Evolutionary conservation across 1,284 basidiomycete genomes (phyloP).

Genomic region (Cutaneotrichosporon daszewskae): DNA sequence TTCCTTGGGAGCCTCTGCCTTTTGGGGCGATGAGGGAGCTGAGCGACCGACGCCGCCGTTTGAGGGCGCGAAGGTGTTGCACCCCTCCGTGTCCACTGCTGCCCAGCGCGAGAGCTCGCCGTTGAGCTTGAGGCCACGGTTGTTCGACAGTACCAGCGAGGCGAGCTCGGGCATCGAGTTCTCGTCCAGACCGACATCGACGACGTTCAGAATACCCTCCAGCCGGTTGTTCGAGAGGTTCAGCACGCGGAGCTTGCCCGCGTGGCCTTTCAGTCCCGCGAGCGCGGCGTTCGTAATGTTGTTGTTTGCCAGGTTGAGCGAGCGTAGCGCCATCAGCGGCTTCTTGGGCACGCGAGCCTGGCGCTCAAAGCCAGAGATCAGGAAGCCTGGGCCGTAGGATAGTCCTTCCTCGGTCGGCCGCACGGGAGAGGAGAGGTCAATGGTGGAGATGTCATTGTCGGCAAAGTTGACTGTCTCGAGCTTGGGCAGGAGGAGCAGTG

Average conservation of each 20-base stretch:
- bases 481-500: constrained; percentile 39
- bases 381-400: constrained; percentile 40
- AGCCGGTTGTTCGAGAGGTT: constrained; percentile 34
- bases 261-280: constrained; percentile 10
- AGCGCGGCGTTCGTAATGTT: constrained; percentile 24
- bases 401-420: constrained; percentile 39
- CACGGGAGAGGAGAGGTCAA: constrained; percentile 35
- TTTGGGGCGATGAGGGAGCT: background rate
- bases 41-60: background rate
- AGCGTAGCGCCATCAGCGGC: constrained; percentile 29
- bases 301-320: constrained; percentile 36
- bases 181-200: constrained; percentile 15
- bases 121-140: constrained; percentile 21
- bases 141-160: constrained; percentile 24
- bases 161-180: constrained; percentile 26
- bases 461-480: constrained; percentile 40
- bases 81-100: constrained; percentile 30
- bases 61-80: constrained; percentile 4
- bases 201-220: constrained; percentile 24
- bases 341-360: constrained; percentile 18
- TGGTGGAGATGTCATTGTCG: constrained; percentile 30
- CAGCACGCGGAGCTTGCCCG: constrained; percentile 23
- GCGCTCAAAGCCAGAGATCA: constrained; percentile 37
- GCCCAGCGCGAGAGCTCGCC: constrained; percentile 20
- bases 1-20: background rate